These are phyloP conservation scores for Penicillium oxalicum DNA, from an alignment of 2,329 filamentous ascomycete genomes.

Conservation along the genomic window DNA sequence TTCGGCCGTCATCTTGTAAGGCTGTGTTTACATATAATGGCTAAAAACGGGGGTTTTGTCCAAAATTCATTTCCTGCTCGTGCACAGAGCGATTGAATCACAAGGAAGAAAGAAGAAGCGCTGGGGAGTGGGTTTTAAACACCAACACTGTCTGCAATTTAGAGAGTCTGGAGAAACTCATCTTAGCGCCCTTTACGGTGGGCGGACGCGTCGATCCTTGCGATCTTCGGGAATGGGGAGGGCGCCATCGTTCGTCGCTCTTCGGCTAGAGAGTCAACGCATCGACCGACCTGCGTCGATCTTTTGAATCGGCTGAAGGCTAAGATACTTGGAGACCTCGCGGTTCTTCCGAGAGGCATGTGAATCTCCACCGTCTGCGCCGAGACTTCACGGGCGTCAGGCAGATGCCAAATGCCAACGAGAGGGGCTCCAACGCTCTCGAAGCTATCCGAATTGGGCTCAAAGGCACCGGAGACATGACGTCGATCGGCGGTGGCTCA, in stretches of 20 bases:
- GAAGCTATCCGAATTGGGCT: constrained; percentile 1
- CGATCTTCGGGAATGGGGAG: too few species aligned
- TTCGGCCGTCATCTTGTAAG: constrained; percentile 8
- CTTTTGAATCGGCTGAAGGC: neutral
- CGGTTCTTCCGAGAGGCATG: constrained; percentile 8
- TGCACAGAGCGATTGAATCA: too few species aligned
- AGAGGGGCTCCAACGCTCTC: neutral
- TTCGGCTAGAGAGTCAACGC: neutral
- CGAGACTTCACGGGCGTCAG: neutral
- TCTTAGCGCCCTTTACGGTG: too few species aligned
- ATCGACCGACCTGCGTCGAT: neutral
- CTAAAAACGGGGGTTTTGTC: neutral
- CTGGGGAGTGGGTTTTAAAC: too few species aligned
- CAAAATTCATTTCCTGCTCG: too few species aligned
- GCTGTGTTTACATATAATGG: neutral
- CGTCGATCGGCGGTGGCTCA: constrained; percentile 11
- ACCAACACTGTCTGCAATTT: neutral
- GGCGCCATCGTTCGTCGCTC: too few species aligned
- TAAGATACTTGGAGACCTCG: neutral
- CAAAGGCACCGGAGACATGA: constrained; percentile 6
- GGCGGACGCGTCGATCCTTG: too few species aligned
- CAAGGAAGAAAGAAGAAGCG: too few species aligned
- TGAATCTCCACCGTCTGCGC: constrained; percentile 18
- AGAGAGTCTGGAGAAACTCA: neutral
- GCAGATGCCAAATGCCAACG: neutral